Conservation (phyloP, 2,329 filamentous ascomycete genomes). For the Sporothrix protearum region DNA sequence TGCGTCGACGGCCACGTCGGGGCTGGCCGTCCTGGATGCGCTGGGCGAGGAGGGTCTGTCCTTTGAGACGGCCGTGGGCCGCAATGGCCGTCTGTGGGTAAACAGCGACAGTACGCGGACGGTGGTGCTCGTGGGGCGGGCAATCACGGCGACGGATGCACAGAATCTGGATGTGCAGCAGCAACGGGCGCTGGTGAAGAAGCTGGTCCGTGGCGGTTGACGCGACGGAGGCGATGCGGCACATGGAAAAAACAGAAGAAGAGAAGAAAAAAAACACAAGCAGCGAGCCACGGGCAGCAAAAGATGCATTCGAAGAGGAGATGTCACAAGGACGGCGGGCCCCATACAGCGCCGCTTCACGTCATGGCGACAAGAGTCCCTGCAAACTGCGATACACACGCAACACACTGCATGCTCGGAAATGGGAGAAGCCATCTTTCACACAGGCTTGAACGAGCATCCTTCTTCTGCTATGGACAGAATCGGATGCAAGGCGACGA, state of each 20-base stretch:
- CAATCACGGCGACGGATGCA: slow-evolving; percentile 74
- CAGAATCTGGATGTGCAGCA: slow-evolving; percentile 58
- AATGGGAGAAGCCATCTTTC: not conserved
- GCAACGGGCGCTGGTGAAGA: slow-evolving; percentile 63
- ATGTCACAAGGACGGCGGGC: not conserved
- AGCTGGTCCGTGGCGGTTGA: slow-evolving; percentile 48
- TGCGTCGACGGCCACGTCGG: slow-evolving; percentile 59
- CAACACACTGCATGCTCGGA: not conserved
- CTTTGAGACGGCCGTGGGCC: slow-evolving; percentile 90
- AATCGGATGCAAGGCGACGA: not conserved
- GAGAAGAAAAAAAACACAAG: slow-evolving; percentile 34
- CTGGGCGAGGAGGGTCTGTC: slow-evolving; percentile 71
- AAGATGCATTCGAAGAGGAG: not conserved
- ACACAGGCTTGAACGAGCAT: not conserved
- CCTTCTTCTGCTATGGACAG: not conserved
- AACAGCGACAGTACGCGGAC: slow-evolving; percentile 65
- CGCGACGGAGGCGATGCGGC: too few species aligned
- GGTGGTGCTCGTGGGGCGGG: slow-evolving; percentile 73
- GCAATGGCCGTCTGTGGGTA: slow-evolving; percentile 91
- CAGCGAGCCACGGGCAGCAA: not conserved
- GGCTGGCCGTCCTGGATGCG: slow-evolving; percentile 72
- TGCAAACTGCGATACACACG: not conserved
- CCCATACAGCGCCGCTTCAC: not conserved
- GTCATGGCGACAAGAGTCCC: too few species aligned
- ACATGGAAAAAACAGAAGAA: too few species aligned